Base-by-base conservation (phyloP, 2,329 filamentous ascomycete genomes). In the Aquanectria penicillioides region DNA sequence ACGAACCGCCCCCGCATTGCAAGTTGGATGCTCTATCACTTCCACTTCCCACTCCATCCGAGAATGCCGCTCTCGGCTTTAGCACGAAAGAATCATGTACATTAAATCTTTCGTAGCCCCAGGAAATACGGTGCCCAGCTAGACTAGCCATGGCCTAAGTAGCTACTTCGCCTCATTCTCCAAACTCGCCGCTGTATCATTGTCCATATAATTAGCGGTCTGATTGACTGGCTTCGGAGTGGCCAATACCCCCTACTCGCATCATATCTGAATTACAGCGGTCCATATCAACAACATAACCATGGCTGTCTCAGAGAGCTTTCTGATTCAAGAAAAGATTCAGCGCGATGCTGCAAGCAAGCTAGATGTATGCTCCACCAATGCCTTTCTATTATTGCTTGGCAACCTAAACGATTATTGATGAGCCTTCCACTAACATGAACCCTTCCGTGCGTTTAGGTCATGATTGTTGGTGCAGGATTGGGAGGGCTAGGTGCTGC, bases 401-500 rank as follows among this genome's bases (percentile, higher is more conserved):
- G 11, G 2, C 6, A 15, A 7, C 11, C 7, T 9, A 10, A 22
- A 38, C 18, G n/a, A 13, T 9, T 20, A 20, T n/a, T n/a, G n/a
- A n/a, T n/a, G n/a, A 25, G 25, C 38, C 10, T 29, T 26, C 22
- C 17, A 11, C 38, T 57, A 29, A 57, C 40, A 17, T 1, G 11
- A 10, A 2, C 7, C 12, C 26, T 40, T 15, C n/a, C 12, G 2
- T 18, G 6, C 3, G 13, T 23, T 9, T 22, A 65, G 63, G 58
- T 66, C 3, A 43, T 58, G 6, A 63, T 71, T 22, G 68, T 69
- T 6, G 69, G 69, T 15, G 69, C 69, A n/a, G 69, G 69, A 2
- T 55, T 71, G 12, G 68, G 68, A 15, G 69, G 69, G 3, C 56
- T 71, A 6, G 66, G 64, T 2, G 67, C 68, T 17, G 69, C 68